A percentile compares a stretch with the other conserved stretches of the same genome.
Conservation (phyloP, 1,139 yeast genomes). For the Hansenula sp. region DNA sequence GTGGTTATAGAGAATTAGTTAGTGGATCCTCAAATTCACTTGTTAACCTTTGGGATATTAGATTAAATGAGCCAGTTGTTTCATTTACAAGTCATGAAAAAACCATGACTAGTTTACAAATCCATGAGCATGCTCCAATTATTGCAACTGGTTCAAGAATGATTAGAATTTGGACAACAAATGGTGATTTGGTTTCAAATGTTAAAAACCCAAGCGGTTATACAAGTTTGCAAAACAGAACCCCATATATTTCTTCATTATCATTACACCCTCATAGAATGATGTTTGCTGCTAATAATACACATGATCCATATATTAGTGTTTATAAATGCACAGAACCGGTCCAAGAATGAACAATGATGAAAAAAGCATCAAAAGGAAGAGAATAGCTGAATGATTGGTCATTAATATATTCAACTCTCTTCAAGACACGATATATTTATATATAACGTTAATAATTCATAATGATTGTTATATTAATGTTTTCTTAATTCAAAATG, state of each 20-base stretch:
- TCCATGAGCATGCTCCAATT: constrained; percentile 96
- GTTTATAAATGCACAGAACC: constrained; percentile 51
- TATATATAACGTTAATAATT: constrained; percentile 2
- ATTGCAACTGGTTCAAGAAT: constrained; percentile 81
- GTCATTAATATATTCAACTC: too few species aligned
- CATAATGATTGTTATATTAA: too few species aligned
- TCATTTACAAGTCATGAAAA: constrained; percentile 56
- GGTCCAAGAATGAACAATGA: constrained; percentile 2
- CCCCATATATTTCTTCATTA: constrained; percentile 58
- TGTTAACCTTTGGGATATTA: constrained; percentile 87
- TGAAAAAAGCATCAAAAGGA: too few species aligned
- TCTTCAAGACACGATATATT: too few species aligned
- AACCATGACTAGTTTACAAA: constrained; percentile 65
- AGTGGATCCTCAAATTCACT: constrained; percentile 83
- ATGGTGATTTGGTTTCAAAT: constrained; percentile 67
- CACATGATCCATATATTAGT: constrained; percentile 73
- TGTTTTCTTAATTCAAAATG: too few species aligned
- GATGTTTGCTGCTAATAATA: constrained; percentile 85
- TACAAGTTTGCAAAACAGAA: constrained; percentile 34
- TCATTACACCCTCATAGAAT: constrained; percentile 92
- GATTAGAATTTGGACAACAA: constrained; percentile 84
- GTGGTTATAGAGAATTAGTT: constrained; percentile 87
- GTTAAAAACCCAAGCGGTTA: constrained; percentile 51
- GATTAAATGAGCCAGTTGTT: constrained; percentile 67
- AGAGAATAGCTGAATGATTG: too few species aligned